Evolutionary conservation across 2,329 filamentous ascomycete genomes (phyloP).

Genomic region (Hymenoscyphus fraxineus): DNA sequence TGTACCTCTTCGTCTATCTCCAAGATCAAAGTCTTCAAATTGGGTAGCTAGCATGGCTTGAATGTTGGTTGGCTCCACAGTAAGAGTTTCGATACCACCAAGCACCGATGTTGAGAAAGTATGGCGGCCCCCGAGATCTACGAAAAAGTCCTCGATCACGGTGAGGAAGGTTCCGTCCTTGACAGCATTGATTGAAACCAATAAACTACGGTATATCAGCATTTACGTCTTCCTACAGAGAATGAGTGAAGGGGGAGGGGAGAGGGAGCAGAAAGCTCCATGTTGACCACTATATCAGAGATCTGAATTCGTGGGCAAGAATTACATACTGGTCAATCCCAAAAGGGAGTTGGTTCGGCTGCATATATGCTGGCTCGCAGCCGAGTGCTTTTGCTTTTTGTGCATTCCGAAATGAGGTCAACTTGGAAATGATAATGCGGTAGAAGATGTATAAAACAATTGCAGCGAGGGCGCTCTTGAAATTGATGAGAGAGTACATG

Average conservation of each 20-base stretch:
- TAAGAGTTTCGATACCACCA: conserved; percentile 13
- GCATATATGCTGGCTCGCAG: conserved; percentile 21
- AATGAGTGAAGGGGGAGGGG: conserved; percentile 16
- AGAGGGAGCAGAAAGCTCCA: conserved; percentile 5
- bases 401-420: conserved; percentile 12
- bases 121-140: conserved; percentile 20
- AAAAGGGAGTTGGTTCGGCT: conserved; percentile 21
- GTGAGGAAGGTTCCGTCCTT: not conserved
- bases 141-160: conserved; percentile 10
- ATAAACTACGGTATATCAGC: not conserved
- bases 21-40: conserved; percentile 48
- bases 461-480: not conserved
- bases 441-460: not conserved
- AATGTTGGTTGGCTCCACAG: conserved; percentile 41
- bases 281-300: conserved; percentile 7
- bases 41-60: conserved; percentile 51
- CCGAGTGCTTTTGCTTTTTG: conserved; percentile 20
- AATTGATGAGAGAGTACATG: not conserved
- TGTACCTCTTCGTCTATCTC: conserved; percentile 50
- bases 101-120: conserved; percentile 22
- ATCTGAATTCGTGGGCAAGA: conserved; percentile 21
- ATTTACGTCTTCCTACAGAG: conserved; percentile 18
- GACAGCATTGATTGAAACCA: not conserved
- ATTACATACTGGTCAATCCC: conserved; percentile 23
- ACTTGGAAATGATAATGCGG: not conserved